A percentile compares a stretch with the other conserved stretches of the same genome.
Conservation (phyloP, 345 rosid species). For the Syzygium jambos region DNA sequence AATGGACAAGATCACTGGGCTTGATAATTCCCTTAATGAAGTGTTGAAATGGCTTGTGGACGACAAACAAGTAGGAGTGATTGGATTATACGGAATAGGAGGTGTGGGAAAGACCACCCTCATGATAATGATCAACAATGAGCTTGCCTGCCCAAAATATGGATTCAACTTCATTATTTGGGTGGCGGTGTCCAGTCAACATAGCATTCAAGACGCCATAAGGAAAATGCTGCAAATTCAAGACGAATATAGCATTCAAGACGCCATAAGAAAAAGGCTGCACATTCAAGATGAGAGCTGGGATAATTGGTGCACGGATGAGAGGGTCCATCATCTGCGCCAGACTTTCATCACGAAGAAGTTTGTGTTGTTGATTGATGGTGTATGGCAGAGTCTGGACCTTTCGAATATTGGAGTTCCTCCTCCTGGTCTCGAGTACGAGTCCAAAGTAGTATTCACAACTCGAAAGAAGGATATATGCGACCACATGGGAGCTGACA, state of each 20-base stretch:
- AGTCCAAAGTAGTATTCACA: slow-evolving; percentile 6
- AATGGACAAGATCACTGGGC: not conserved
- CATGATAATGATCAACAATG: slow-evolving; percentile 3
- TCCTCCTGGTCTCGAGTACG: not conserved
- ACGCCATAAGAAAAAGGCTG: not conserved
- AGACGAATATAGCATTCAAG: not conserved
- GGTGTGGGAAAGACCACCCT: slow-evolving; percentile 17
- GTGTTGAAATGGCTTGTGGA: not conserved
- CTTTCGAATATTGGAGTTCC: not conserved
- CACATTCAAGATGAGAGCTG: not conserved
- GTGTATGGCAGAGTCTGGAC: not conserved
- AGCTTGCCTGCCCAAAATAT: not conserved
- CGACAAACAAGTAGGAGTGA: not conserved
- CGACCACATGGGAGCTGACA: not conserved
- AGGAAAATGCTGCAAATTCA: too few species aligned
- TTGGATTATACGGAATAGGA: slow-evolving; percentile 8
- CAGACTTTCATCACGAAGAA: not conserved
- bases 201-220: not conserved
- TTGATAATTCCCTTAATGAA: not conserved
- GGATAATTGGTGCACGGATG: not conserved
- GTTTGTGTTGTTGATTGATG: slow-evolving; percentile 13
- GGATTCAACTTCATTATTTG: not conserved
- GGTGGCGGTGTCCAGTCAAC: slow-evolving; percentile 1
- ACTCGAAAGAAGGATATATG: slow-evolving; percentile 1
- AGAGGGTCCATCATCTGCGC: not conserved